These are phyloP conservation scores for Paracorniculantispora psalliotae DNA, from an alignment of 2,329 filamentous ascomycete species.

Conservation along the genomic window DNA sequence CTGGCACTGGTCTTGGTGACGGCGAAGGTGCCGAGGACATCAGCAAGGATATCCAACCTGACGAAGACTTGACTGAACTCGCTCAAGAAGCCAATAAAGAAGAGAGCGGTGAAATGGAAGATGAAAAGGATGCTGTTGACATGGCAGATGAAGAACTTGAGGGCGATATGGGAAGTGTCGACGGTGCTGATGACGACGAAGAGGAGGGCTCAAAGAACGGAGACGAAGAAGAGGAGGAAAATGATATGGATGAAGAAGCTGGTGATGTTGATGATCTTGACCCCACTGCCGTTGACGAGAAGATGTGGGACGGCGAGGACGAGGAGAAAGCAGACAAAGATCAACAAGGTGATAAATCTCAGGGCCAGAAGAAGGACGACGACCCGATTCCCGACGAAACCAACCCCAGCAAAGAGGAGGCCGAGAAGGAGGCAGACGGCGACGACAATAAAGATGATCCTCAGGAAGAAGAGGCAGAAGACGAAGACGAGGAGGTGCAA, in stretches of 20 bases:
- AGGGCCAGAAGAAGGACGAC: constrained; percentile 62
- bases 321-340: constrained; percentile 74
- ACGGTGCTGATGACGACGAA: constrained; percentile 57
- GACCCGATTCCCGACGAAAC: constrained; percentile 57
- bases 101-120: constrained; percentile 61
- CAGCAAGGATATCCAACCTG: constrained; percentile 90
- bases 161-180: constrained; percentile 67
- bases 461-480: constrained; percentile 51
- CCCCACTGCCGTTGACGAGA: constrained; percentile 88
- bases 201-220: constrained; percentile 57
- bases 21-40: constrained; percentile 96
- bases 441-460: constrained; percentile 47
- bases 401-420: constrained; percentile 44
- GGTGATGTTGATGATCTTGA: constrained; percentile 90
- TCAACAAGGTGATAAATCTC: constrained; percentile 66
- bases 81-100: constrained; percentile 77
- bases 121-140: constrained; percentile 81
- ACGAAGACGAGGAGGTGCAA: constrained; percentile 51
- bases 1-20: constrained; percentile 88
- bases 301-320: constrained; percentile 93
- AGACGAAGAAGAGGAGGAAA: constrained; percentile 59
- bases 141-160: constrained; percentile 91
- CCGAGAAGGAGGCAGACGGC: constrained; percentile 37
- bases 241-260: constrained; percentile 84
- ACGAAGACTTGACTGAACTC: constrained; percentile 88